phyloP scores from a whole-genome alignment of 2,329 filamentous ascomycete genomes.

The Arachnomyces sp. region DNA sequence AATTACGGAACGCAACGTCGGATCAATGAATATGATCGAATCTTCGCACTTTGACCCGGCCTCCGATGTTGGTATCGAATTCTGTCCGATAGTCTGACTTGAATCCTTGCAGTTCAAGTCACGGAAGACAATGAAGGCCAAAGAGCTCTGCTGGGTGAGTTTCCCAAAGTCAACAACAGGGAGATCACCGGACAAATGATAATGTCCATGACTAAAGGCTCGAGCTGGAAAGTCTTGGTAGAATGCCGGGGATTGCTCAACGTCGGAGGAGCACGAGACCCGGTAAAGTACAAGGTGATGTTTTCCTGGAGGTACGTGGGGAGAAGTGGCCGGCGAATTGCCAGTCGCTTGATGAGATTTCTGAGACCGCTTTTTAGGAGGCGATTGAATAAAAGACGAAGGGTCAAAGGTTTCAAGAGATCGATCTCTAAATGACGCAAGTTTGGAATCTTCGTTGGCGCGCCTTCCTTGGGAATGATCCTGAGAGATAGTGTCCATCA shows the following conservation, averaged over 20 bases:
- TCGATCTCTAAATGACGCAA: not conserved
- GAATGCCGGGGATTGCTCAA: no score
- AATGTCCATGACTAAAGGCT: not conserved
- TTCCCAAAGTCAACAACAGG: not conserved
- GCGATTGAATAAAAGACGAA: no score
- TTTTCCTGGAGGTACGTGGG: not conserved
- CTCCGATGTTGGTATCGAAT: not conserved
- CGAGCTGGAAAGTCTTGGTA: not conserved
- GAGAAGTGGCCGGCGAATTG: no score
- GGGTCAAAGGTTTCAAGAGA: no score
- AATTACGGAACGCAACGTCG: not conserved
- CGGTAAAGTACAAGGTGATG: slow-evolving; percentile 1
- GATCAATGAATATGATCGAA: not conserved
- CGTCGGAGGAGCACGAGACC: not conserved
- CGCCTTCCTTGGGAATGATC: not conserved
- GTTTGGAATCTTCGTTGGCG: not conserved
- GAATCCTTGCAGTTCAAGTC: not conserved
- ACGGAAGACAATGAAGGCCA: slow-evolving; percentile 1
- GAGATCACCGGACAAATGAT: not conserved
- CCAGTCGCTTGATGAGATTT: no score
- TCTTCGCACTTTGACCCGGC: not conserved
- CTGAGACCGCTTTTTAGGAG: no score
- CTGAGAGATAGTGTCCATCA: not conserved
- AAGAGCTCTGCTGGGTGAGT: not conserved
- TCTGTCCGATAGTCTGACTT: not conserved